Evolutionary conservation across 2,329 filamentous ascomycete genomes (phyloP).

Genomic region (Neophaeococcomyces mojaviensis): DNA sequence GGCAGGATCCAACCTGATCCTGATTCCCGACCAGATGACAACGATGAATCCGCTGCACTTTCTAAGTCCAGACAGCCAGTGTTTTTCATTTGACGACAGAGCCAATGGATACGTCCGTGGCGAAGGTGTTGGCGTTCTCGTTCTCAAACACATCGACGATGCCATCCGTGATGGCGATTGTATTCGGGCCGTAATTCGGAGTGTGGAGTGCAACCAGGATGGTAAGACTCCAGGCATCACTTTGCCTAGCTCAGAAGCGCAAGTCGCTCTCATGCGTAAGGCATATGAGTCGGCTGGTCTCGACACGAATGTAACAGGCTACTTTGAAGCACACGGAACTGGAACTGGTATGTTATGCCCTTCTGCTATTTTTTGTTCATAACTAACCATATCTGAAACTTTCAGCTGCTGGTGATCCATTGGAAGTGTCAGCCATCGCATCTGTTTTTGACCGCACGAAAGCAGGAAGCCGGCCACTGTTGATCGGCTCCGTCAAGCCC

Average conservation of each 20-base stretch:
- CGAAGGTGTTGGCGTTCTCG: constrained; percentile 9
- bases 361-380: too few species aligned
- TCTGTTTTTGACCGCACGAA: background rate
- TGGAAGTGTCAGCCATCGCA: constrained; percentile 18
- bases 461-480: background rate
- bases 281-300: constrained; percentile 27
- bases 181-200: constrained; percentile 15
- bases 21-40: background rate
- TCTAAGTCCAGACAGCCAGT: constrained; percentile 8
- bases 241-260: constrained; percentile 31
- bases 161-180: constrained; percentile 12
- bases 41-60: background rate
- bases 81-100: constrained; percentile 4
- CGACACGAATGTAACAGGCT: constrained; percentile 15
- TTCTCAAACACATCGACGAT: constrained; percentile 13
- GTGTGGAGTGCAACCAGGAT: constrained; percentile 14
- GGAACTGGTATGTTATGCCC: too few species aligned
- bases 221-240: constrained; percentile 29
- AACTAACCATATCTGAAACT: too few species aligned
- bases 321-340: constrained; percentile 29
- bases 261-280: constrained; percentile 28
- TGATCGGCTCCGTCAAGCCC: constrained; percentile 23
- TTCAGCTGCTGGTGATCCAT: constrained; percentile 28
- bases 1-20: constrained; percentile 14
- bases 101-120: constrained; percentile 10